Evolutionary conservation across 768 basidiomycete species (phyloP).

Genomic region (Serendipita vermifera): DNA sequence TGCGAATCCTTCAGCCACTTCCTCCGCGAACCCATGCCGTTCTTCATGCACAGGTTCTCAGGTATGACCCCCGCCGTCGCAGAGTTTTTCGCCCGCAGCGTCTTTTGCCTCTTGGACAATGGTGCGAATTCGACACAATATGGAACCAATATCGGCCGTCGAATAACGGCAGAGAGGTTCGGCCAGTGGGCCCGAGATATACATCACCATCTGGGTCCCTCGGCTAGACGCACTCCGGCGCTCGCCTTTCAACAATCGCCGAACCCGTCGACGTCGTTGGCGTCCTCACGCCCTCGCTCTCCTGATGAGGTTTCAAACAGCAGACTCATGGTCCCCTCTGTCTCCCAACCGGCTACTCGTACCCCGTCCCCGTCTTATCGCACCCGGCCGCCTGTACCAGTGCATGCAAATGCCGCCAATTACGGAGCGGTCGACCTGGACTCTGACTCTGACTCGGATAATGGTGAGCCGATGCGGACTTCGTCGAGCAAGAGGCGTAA

Average conservation of each 20-base stretch:
- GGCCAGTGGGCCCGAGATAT: neutral
- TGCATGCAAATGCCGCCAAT: too few species aligned
- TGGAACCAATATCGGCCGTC: neutral
- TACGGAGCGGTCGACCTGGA: too few species aligned
- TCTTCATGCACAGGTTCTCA: conserved; percentile 80
- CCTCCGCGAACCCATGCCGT: conserved; percentile 62
- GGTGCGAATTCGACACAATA: neutral
- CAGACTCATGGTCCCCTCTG: neutral
- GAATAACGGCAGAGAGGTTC: neutral
- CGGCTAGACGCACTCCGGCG: neutral
- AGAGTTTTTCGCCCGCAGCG: conserved; percentile 65
- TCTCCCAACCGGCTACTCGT: neutral
- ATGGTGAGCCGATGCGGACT: conserved; percentile 37
- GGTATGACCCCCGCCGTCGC: conserved; percentile 83
- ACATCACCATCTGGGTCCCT: neutral
- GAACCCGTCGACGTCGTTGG: neutral
- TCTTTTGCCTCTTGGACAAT: conserved; percentile 69
- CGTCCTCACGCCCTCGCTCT: neutral
- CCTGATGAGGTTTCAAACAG: neutral
- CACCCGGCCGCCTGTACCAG: neutral
- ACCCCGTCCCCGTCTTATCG: neutral
- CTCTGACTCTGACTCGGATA: conserved; percentile 23
- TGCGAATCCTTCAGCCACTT: conserved; percentile 74
- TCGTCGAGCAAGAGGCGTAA: conserved; percentile 72
- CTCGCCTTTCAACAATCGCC: neutral